Evolutionary conservation across 768 basidiomycete species (phyloP).

Genomic region (Psilocybe sp.): DNA sequence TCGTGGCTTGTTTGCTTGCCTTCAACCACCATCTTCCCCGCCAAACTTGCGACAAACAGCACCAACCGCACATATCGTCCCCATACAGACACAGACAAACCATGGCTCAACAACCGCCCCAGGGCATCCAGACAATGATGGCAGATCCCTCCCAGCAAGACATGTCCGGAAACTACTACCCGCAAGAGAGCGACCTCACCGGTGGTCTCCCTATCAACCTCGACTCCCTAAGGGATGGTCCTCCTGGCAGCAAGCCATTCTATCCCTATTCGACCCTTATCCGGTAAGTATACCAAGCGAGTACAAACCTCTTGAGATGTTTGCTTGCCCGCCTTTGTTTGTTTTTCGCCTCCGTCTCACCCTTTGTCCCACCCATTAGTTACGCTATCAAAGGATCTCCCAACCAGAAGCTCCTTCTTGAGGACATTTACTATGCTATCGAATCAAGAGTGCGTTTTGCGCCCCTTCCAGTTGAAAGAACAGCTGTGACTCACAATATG

Average conservation of each 20-base stretch:
- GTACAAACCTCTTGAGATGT: background rate
- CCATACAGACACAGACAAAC: slow-evolving; percentile 22
- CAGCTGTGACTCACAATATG: slow-evolving; percentile 10
- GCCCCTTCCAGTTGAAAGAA: slow-evolving; percentile 1
- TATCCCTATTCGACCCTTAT: slow-evolving; percentile 91
- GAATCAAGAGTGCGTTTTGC: slow-evolving; percentile 70
- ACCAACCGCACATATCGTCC: slow-evolving; percentile 21
- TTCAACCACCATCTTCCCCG: slow-evolving; percentile 43
- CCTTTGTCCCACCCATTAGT: slow-evolving; percentile 32
- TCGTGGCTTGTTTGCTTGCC: slow-evolving; percentile 43
- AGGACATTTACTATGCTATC: slow-evolving; percentile 91
- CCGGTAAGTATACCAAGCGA: slow-evolving; percentile 49
- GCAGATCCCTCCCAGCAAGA: slow-evolving; percentile 50
- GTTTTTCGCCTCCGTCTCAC: slow-evolving; percentile 3
- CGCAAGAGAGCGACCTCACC: slow-evolving; percentile 73
- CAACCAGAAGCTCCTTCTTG: slow-evolving; percentile 78
- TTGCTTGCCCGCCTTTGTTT: background rate
- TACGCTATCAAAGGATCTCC: slow-evolving; percentile 92
- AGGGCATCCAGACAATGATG: slow-evolving; percentile 66
- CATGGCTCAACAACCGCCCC: slow-evolving; percentile 57
- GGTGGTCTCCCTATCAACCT: slow-evolving; percentile 85
- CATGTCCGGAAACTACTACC: slow-evolving; percentile 64
- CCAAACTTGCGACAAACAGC: slow-evolving; percentile 36
- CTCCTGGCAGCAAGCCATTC: slow-evolving; percentile 86
- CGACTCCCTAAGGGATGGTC: slow-evolving; percentile 82